phyloP scores from a whole-genome alignment of 2,329 filamentous ascomycete species.

The Sporothrix inflata region DNA sequence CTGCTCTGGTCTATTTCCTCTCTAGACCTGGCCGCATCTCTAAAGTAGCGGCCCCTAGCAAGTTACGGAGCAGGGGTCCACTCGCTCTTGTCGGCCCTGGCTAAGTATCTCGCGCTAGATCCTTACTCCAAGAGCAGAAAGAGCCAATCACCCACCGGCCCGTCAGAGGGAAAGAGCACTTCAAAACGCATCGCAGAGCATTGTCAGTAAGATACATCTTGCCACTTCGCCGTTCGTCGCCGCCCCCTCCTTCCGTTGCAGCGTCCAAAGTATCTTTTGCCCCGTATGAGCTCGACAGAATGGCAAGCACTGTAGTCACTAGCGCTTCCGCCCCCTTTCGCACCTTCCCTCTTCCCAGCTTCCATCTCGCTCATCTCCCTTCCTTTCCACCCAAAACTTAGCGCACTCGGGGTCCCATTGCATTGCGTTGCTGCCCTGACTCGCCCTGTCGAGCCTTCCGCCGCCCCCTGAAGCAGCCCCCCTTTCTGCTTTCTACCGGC shows the following conservation, averaged over 20 bases:
- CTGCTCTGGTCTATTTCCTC: not conserved
- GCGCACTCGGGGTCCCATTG: not conserved
- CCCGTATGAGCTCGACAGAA: not conserved
- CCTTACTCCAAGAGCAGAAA: constrained; percentile 8
- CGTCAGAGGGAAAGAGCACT: constrained; percentile 17
- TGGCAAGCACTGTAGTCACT: not conserved
- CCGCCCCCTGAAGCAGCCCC: constrained; percentile 11
- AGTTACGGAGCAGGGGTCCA: constrained; percentile 20
- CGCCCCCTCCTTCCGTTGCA: not conserved
- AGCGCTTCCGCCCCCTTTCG: not conserved
- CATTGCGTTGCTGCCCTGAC: constrained; percentile 11
- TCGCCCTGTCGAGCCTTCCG: not conserved
- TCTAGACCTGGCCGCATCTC: constrained; percentile 3
- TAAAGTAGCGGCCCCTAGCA: constrained; percentile 10
- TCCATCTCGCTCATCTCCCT: constrained; percentile 9
- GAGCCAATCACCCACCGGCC: constrained; percentile 18
- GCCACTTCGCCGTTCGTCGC: not conserved
- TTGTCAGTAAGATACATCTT: not conserved
- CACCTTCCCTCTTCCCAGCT: not conserved
- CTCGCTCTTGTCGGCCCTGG: constrained; percentile 19
- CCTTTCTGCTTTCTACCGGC: constrained; percentile 13
- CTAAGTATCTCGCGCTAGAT: constrained; percentile 24
- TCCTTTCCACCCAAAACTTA: not conserved
- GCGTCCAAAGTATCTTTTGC: not conserved
- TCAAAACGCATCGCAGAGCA: not conserved